Percentiles rank a stretch among this genome's conserved stretches.
Conservation (phyloP, 2,329 filamentous ascomycete genomes). For the Trichoderma asperellum region DNA sequence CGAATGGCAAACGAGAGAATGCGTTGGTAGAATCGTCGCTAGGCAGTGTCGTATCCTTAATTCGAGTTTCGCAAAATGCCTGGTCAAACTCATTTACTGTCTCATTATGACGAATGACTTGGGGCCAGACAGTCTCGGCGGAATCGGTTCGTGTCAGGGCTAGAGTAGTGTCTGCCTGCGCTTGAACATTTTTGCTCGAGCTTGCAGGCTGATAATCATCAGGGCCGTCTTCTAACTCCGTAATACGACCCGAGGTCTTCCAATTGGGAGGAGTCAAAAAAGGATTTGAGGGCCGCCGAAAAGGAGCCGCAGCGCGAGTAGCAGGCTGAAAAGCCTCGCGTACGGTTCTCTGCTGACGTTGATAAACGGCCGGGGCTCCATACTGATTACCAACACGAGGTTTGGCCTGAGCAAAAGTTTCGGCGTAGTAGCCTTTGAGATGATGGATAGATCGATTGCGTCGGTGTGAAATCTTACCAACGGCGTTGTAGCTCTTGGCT, state of each 20-base stretch:
- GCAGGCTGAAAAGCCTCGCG: constrained; percentile 31
- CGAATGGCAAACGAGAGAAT: constrained; percentile 42
- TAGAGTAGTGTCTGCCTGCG: background rate
- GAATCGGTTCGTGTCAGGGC: constrained; percentile 15
- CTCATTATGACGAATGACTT: constrained; percentile 15
- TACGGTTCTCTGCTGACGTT: background rate
- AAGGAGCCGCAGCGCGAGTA: constrained; percentile 34
- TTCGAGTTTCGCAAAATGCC: constrained; percentile 22
- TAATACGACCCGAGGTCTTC: background rate
- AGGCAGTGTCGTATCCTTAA: constrained; percentile 1
- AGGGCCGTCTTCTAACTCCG: constrained; percentile 6
- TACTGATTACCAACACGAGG: background rate
- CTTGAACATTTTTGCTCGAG: background rate
- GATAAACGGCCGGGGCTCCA: background rate
- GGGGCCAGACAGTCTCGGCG: constrained; percentile 21
- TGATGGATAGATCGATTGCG: constrained; percentile 3
- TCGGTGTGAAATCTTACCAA: background rate
- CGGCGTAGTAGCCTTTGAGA: background rate
- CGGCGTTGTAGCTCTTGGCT: background rate
- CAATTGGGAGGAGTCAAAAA: constrained; percentile 32
- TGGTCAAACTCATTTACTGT: constrained; percentile 23
- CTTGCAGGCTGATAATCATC: background rate
- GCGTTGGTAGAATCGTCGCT: constrained; percentile 25
- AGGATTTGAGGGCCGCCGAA: constrained; percentile 36
- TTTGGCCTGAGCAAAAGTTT: background rate